Conservation (phyloP, 306 rosid genomes). For the Castanea sativa region DNA sequence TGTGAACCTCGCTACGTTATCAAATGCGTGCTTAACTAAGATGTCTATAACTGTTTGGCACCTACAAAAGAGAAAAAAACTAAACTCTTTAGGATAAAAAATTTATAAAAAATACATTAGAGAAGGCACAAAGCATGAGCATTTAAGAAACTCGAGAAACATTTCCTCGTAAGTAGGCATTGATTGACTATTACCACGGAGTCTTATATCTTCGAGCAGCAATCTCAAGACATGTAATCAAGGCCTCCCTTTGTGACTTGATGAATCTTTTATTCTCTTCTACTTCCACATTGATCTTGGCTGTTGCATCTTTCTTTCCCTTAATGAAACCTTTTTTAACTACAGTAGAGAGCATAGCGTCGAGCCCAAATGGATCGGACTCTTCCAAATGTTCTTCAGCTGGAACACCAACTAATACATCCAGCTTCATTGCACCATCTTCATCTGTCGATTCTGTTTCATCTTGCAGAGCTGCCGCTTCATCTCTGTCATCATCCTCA, state of each 20-base stretch:
- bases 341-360: conserved; percentile 63
- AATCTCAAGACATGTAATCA: conserved; percentile 78
- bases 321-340: conserved; percentile 58
- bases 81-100: not conserved
- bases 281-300: conserved; percentile 47
- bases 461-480: conserved; percentile 56
- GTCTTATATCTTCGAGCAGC: conserved; percentile 81
- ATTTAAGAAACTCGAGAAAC: not conserved
- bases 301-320: conserved; percentile 51
- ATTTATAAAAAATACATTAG: not conserved
- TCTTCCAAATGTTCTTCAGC: conserved; percentile 42
- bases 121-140: not conserved
- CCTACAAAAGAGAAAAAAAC: conserved; percentile 44
- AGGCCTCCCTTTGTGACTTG: conserved; percentile 73
- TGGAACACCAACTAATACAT: conserved; percentile 12
- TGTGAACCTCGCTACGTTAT: conserved; percentile 74
- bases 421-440: conserved; percentile 28
- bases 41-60: conserved; percentile 96
- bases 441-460: conserved; percentile 29
- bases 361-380: conserved; percentile 92
- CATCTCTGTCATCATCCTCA: conserved; percentile 69
- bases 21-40: conserved; percentile 81
- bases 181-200: conserved; percentile 55
- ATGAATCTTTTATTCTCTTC: conserved; percentile 68
- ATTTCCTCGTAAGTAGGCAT: not conserved